Base-by-base conservation (phyloP, 805 yeast genomes). In the Spathaspora boniae region DNA sequence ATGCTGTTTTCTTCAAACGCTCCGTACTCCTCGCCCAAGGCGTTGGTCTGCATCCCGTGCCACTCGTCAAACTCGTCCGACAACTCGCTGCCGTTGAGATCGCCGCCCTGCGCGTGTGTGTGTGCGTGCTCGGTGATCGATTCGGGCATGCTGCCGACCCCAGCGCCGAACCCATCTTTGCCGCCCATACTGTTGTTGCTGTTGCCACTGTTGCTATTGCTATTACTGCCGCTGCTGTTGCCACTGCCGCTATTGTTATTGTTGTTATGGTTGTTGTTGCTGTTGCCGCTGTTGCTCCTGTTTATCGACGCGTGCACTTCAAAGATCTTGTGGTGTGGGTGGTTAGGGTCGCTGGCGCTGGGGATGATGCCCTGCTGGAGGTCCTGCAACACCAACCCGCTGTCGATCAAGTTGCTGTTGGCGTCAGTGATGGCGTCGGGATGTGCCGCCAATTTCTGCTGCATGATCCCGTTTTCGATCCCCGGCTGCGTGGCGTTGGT, bases 401-500 rank as follows among this genome's bases (percentile, higher is more conserved):
- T 46, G 40, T 66, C 71, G 29, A 66, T 60, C 38, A 62, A 45
- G 43, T 67, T 63, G 5, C 72, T 71, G 41, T 67, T 65, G 18
- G 70, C 70, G 44, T 67, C 73, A 1, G 60, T 59, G 2, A 65
- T 45, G 4, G 63, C 51, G 29, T 55, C 47, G 3, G 72, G 71
- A 41, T 65, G 57, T 11, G 64, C 67, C 18, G 45, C 35, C 17
- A 64, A 52, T 44, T 58, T 65, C 38, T 63, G 66, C 37, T 63
- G 62, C 52, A 65, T 53, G 21, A 49, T 37, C 4, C 73, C 73
- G 43, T 58, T 65, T 25, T 68, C 64, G 24, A 57, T 45, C 8
- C 70, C 69, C 9, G 70, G 70, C 44, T 67, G 73, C 0, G 72
- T 66, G 4, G 70, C 50, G 48, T 67, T 66, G 11, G 95, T 81